Evolutionary conservation across 1,284 basidiomycete species (phyloP).

Genomic region (Omphalotus olearius): DNA sequence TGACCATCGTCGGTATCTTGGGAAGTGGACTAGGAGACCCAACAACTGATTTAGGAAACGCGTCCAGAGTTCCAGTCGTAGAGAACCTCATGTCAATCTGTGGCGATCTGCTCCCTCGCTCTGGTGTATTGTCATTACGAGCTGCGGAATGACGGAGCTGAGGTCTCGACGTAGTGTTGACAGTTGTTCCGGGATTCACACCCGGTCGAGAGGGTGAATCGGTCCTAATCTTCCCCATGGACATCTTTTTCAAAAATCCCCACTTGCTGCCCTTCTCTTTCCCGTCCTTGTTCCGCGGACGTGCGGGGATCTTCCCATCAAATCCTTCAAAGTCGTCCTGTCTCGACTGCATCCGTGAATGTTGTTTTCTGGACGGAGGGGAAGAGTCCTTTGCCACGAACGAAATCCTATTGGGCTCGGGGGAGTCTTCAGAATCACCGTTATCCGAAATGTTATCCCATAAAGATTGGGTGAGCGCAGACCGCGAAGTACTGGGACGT

Average conservation of each 20-base stretch:
- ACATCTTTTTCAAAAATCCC: conserved; percentile 97
- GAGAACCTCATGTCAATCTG: conserved; percentile 70
- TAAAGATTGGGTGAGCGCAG: conserved; percentile 46
- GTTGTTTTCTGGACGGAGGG: conserved; percentile 16
- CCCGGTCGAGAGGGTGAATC: conserved; percentile 32
- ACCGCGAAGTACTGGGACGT: conserved; percentile 23
- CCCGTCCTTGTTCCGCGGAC: conserved; percentile 35
- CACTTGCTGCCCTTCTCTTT: conserved; percentile 70
- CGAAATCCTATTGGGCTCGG: conserved; percentile 23
- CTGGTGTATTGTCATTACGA: conserved; percentile 16
- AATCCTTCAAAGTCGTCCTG: conserved; percentile 21
- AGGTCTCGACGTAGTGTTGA: conserved; percentile 21
- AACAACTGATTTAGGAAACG: conserved; percentile 24
- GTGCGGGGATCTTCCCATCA: conserved; percentile 25
- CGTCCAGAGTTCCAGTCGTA: conserved; percentile 54
- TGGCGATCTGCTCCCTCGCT: conserved; percentile 39
- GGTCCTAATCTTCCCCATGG: conserved; percentile 81
- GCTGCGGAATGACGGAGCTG: conserved; percentile 14
- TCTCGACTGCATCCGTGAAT: conserved; percentile 10
- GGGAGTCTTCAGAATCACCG: conserved; percentile 10
- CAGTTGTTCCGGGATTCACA: conserved; percentile 16
- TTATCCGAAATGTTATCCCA: conserved; percentile 39
- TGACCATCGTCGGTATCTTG: conserved; percentile 21
- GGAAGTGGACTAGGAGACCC: too few relatives aligned
- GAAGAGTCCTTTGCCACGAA: conserved; percentile 14